A percentile compares a stretch with the other conserved stretches of the same genome.
phyloP scores from a whole-genome alignment of 305 asterid species.

The Nicotiana rustica region DNA sequence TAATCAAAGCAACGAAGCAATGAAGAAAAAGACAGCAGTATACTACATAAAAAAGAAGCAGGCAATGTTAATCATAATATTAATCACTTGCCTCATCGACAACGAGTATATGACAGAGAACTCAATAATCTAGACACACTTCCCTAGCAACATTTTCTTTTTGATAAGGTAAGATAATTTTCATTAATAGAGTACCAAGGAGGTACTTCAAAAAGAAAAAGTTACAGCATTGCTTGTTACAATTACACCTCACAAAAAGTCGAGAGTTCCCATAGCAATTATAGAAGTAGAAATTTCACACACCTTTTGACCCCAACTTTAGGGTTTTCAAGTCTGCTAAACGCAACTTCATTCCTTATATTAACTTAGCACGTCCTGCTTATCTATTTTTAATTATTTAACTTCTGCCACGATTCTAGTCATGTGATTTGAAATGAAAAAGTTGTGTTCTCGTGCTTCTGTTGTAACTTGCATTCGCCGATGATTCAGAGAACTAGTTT shows the following conservation, averaged over 20 bases:
- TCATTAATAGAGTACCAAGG: too few relatives aligned
- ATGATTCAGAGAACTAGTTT: background rate
- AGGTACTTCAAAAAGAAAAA: too few relatives aligned
- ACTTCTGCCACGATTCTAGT: background rate
- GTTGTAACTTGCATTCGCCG: background rate
- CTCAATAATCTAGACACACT: background rate
- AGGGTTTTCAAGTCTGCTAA: constrained; percentile 7
- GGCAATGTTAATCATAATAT: background rate
- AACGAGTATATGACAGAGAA: background rate
- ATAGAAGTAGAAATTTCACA: background rate
- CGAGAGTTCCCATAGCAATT: too few relatives aligned
- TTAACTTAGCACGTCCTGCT: background rate
- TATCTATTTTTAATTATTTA: background rate
- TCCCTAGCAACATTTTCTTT: background rate
- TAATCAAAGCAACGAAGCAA: background rate
- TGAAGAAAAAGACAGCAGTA: background rate
- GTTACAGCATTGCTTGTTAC: too few relatives aligned
- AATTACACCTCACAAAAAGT: too few relatives aligned
- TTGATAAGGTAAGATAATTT: too few relatives aligned
- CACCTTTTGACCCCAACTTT: background rate
- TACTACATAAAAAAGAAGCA: background rate
- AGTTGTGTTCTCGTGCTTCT: background rate
- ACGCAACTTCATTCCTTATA: background rate
- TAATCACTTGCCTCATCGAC: background rate
- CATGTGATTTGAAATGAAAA: background rate